Evolutionary conservation across 164 flowering plant genomes (phyloP).

Genomic region (Chloranthus sessilifolius): DNA sequence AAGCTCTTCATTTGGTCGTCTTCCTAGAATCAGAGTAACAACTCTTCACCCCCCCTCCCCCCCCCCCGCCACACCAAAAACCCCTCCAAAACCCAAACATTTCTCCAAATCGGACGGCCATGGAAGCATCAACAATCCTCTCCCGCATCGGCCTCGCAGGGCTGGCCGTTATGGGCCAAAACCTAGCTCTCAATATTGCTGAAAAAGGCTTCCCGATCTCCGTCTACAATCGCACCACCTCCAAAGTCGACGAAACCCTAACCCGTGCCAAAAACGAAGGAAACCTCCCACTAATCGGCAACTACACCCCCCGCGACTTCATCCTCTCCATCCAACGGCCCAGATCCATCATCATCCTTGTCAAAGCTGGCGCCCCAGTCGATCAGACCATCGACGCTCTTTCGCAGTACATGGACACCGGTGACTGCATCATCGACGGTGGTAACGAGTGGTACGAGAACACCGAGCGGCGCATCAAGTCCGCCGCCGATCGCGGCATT

Average conservation of each 20-base stretch:
- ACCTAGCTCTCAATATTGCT: conserved; percentile 47
- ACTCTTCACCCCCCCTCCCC: not conserved
- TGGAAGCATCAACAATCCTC: conserved; percentile 18
- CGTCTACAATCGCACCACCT: conserved; percentile 44
- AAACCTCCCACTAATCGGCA: conserved; percentile 30
- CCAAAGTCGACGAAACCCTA: conserved; percentile 42
- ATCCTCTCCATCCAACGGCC: conserved; percentile 33
- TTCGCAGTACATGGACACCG: conserved; percentile 27
- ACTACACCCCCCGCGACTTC: conserved; percentile 28
- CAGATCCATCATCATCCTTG: conserved; percentile 41
- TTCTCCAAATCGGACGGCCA: not conserved
- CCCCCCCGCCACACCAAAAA: too few species aligned
- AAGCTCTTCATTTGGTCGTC: too few species aligned
- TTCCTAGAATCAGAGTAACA: not conserved
- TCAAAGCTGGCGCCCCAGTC: conserved; percentile 45
- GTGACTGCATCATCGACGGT: conserved; percentile 38
- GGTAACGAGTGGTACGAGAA: conserved; percentile 46
- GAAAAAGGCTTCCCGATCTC: conserved; percentile 44
- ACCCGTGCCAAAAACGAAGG: conserved; percentile 34
- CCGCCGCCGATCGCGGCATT: conserved; percentile 17
- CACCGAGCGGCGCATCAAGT: conserved; percentile 30
- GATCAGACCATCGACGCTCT: conserved; percentile 41
- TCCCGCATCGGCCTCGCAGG: conserved; percentile 52
- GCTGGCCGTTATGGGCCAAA: conserved; percentile 56
- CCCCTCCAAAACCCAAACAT: not conserved